Base-by-base conservation (phyloP, 768 basidiomycete genomes). In the Cyclocybe cylindracea region DNA sequence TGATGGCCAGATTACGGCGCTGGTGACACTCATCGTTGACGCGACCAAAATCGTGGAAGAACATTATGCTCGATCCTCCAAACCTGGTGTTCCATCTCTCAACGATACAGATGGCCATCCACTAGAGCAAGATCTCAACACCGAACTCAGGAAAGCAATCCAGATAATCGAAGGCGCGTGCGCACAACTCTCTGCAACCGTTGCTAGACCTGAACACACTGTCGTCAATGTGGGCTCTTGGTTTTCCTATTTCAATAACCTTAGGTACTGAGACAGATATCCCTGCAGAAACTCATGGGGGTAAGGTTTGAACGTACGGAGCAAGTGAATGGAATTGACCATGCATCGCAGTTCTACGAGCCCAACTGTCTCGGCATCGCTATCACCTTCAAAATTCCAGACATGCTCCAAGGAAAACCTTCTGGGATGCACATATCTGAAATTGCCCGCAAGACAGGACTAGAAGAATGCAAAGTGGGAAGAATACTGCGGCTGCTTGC, bases 401-500 rank as follows among this genome's bases (percentile, higher is more conserved):
- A 75, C 40, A 45, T 64, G 10, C 63, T 77, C n/a, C 33, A 61
- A 1, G 61, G 60, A 18, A 61, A 69, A 38, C 70, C 62, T 10
- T 58, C 67, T 6, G 74, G 74, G 6, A 14, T 75, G 49, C 67
- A 60, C 19, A 61, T 70, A 37, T 36, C 50, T 4, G 66, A 70
- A 11, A 47, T 77, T 0, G 59, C 64, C 10, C 42, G 48, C 5
- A 46, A 54, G 13, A 46, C 70, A 3, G 60, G 62, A 3, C 46
- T 72, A 10, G 68, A 74, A 10, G 44, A 51, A 1, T 62, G 55
- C 2, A 77, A 76, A 42, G 60, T 76, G 7, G 59, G 60, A 5
- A 63, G 73, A 6, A 62, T 74, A 19, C 50, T 77, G 34, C 61
- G 74, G 2, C 41, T 66, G 9, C 59, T 77, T 8, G 64, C 68